Conservation (phyloP, 208 protist genomes). For the Perkinsela sp. region DNA sequence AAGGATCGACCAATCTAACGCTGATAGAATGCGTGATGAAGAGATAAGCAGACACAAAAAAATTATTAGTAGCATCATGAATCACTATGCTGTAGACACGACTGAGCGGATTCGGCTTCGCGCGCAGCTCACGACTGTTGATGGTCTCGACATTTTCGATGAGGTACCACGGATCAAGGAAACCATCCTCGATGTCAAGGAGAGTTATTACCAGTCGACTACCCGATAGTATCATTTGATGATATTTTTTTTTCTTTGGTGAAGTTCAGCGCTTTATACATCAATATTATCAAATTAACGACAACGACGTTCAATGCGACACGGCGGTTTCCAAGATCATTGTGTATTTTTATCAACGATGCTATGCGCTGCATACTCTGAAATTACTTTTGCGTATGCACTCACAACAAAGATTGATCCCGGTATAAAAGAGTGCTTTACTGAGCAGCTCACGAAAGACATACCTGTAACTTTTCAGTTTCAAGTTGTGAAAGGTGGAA, state of each 20-base stretch:
- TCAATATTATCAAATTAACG: no score
- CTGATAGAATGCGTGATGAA: not conserved
- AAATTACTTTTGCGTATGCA: no score
- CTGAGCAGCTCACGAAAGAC: not conserved
- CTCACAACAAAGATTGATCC: not conserved
- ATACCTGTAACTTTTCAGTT: conserved; percentile 1
- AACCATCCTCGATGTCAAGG: not conserved
- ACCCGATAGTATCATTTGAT: no score
- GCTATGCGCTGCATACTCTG: no score
- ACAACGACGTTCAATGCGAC: no score
- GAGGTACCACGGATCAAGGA: not conserved
- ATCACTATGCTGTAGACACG: not conserved
- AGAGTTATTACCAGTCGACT: not conserved
- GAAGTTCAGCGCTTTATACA: no score
- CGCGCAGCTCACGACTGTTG: not conserved
- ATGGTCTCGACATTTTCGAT: not conserved
- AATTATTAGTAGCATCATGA: not conserved
- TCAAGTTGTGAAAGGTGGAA: conserved; percentile 1
- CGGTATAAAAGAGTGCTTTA: not conserved
- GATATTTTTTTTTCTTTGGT: no score
- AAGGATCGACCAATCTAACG: not conserved
- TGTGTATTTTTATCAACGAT: no score
- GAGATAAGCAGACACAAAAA: not conserved
- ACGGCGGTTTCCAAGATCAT: no score
- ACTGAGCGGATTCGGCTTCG: not conserved